Evolutionary conservation across 768 basidiomycete genomes (phyloP), one percentile per base, ranked within the genome.

Genomic region (Macrolepiota albuminosa): DNA sequence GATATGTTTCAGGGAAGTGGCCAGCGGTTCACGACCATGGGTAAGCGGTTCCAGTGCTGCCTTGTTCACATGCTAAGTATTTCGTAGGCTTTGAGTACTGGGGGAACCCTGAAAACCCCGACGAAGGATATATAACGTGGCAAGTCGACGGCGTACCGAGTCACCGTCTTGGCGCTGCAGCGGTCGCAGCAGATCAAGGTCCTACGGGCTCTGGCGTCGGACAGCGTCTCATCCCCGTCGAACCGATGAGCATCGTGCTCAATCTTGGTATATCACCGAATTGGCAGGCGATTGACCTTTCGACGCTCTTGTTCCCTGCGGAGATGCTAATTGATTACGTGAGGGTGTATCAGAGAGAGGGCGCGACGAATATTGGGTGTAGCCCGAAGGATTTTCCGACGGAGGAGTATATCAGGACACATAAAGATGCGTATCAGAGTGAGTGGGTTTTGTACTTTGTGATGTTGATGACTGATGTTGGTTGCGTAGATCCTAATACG

Each of bases 241-340:
- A 85, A 68, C 86, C 82, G 18, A 80, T 81, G 80, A 72, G 75
- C 18, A 84, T 88, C 62, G 66, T 88, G 16, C 61, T 88, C 42
- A 88, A 89, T 64, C 70, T 87, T 70, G 86, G 82, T 5, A 83
- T 87, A 2, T 88, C 85, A 9, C 70, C 77, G 36, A 85, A 83
- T 64, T 93, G 91, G 84, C 89, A 91, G 61, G 72, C 73, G 3
- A 78, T 79, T 61, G 80, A 87, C 57, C 59, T 79, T 45, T 56
- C 74, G 26, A 79, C 86, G 46, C 78, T 91, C 78, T 70, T 72
- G 26, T 91, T 90, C 78, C 90, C 90, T 0, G 81, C 84, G 0
- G 82, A 85, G 64, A 79, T 91, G 76, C 75, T 81, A 43, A 73
- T 93, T 40, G 90, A 94, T 70, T 93, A 92, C 68, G 85, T 93